Conservation (phyloP, 495 filamentous ascomycete genomes). For the Penicillium fimorum region DNA sequence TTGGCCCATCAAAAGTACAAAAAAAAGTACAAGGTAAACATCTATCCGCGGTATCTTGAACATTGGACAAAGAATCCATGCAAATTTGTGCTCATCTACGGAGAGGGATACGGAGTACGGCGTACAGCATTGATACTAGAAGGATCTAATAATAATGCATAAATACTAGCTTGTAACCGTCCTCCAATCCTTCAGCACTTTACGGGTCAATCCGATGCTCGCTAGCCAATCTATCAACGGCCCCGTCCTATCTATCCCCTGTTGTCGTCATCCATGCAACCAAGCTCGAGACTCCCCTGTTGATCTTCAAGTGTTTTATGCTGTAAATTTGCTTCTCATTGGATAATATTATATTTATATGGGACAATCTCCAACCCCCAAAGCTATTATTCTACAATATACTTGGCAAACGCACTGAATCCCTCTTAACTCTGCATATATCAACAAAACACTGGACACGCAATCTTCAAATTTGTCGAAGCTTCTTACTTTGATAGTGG, state of each 20-base stretch:
- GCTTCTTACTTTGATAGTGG: conserved; percentile 13
- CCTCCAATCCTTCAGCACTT: background rate
- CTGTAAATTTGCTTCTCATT: background rate
- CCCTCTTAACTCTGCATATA: background rate
- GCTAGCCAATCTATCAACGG: conserved; percentile 10
- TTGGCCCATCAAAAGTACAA: background rate
- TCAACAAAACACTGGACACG: background rate
- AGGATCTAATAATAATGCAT: conserved; percentile 6
- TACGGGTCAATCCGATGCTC: background rate
- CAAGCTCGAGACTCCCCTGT: conserved; percentile 17
- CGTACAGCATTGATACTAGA: background rate
- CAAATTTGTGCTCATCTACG: background rate
- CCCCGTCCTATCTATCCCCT: conserved; percentile 15
- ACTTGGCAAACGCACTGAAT: background rate
- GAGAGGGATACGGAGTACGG: background rate
- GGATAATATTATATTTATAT: background rate
- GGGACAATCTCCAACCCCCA: background rate
- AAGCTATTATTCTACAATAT: background rate
- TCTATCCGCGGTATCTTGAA: background rate
- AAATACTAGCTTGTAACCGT: conserved; percentile 2
- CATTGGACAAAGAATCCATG: background rate
- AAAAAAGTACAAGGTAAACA: no score
- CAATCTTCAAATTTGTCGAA: conserved; percentile 3
- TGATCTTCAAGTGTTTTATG: conserved; percentile 9
- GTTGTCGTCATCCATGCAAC: conserved; percentile 21